Percentiles rank a stretch among this genome's conserved stretches.
Evolutionary conservation across 2,329 filamentous ascomycete species (phyloP).

Genomic region (Westerdykella sp.): DNA sequence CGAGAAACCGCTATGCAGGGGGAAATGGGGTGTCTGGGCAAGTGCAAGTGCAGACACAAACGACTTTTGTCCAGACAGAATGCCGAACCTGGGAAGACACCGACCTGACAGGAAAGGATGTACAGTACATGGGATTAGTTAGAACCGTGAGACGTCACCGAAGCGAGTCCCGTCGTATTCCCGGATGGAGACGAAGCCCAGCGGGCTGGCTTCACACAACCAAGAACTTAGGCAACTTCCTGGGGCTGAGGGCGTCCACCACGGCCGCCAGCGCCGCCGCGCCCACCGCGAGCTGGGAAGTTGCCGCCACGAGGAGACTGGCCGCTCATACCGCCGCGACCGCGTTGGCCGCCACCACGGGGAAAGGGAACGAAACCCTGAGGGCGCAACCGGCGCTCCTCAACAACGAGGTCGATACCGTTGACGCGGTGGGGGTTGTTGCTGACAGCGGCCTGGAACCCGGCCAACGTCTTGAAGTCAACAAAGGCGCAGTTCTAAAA

Average conservation of each 20-base stretch:
- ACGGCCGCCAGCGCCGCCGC: constrained; percentile 54
- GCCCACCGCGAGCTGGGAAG: constrained; percentile 63
- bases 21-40: constrained; percentile 18
- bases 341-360: constrained; percentile 43
- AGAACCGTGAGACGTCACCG: constrained; percentile 34
- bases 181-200: no score
- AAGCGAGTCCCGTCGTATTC: neutral
- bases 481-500: constrained; percentile 90
- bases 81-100: neutral
- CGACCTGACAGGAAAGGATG: constrained; percentile 17
- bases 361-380: constrained; percentile 31
- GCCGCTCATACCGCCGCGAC: constrained; percentile 54
- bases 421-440: constrained; percentile 83
- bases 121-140: constrained; percentile 32
- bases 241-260: constrained; percentile 43
- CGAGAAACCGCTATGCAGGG: constrained; percentile 37
- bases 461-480: constrained; percentile 76
- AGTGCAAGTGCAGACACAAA: constrained; percentile 24
- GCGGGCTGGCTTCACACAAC: no score
- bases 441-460: constrained; percentile 73
- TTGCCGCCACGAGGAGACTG: constrained; percentile 62
- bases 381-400: constrained; percentile 68
- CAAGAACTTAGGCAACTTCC: constrained; percentile 23
- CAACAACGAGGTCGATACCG: constrained; percentile 75
- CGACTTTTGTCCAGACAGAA: constrained; percentile 28